Conservation (phyloP, 2,329 filamentous ascomycete species). For the Capronia coronata region DNA sequence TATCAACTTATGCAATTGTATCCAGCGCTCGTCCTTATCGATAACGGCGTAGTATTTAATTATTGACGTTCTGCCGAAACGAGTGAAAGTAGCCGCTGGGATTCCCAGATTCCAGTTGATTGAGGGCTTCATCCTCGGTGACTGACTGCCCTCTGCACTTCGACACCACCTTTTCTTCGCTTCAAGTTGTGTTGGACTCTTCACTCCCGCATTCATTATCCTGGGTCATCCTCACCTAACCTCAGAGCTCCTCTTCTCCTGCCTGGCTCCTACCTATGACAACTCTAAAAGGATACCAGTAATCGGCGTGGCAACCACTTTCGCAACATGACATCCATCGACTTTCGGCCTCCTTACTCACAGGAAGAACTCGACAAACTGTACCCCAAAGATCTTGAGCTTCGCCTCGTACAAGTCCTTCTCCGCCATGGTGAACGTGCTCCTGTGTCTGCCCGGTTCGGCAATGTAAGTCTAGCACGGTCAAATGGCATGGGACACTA, state of each 20-base stretch:
- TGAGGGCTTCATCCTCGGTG: neutral
- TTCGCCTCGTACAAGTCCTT: constrained; percentile 83
- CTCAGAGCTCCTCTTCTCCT: neutral
- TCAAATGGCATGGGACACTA: neutral
- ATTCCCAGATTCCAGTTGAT: too few relatives aligned
- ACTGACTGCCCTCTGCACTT: neutral
- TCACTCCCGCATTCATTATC: neutral
- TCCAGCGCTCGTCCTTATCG: too few relatives aligned
- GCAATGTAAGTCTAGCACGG: constrained; percentile 50
- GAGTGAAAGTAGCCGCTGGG: too few relatives aligned
- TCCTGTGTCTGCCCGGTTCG: constrained; percentile 80
- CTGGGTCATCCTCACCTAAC: neutral
- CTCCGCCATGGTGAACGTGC: constrained; percentile 58
- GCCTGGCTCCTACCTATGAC: constrained; percentile 6
- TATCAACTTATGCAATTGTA: too few relatives aligned
- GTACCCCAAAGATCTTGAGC: constrained; percentile 71
- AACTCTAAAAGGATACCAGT: neutral
- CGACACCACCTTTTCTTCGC: neutral
- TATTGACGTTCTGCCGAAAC: too few relatives aligned
- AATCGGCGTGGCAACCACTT: neutral
- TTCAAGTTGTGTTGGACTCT: neutral
- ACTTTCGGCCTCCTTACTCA: constrained; percentile 69
- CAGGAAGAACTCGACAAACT: constrained; percentile 70
- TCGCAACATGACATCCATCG: constrained; percentile 65
- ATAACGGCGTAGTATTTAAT: too few relatives aligned